Evolutionary conservation across 2,329 filamentous ascomycete species (phyloP), one percentile per base, ranked within the genome.

Genomic region (Fusarium sp.): DNA sequence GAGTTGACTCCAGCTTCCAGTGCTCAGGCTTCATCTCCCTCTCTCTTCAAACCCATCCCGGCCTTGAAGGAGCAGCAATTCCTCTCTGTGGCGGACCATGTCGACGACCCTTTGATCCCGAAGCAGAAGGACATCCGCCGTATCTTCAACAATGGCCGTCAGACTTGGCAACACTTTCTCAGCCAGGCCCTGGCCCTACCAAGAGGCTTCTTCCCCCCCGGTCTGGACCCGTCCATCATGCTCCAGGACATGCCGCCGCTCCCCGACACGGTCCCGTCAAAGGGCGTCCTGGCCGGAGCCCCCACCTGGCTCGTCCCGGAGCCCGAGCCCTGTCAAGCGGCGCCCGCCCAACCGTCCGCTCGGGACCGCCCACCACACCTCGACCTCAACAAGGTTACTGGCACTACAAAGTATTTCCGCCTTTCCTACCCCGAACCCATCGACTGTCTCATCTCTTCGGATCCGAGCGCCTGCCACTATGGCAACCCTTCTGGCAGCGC

Each of bases 371-470:
- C 38, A 27, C 27, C 38, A 27, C 64, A 64, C 40, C 53, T 75
- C 8, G 65, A 75, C 56, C 71, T 75, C 18, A 56, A 69, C 40
- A 64, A 64, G 9, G 65, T 75, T 33, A 65, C 68, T 34, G 73
- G 73, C 38, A 70, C 64, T 31, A 72, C 73, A 40, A 75, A 75
- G 36, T 75, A 75, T 51, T 75, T 74, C 49, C 73, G 73, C n/a
- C 73, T 75, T 29, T 51, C 54, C 27, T 74, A 74, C 34, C 68
- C 71, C 33, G 63, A 65, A 8, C 64, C 71, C 8, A 64, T 75
- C 27, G 54, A 68, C 27, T 75, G 73, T 42, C 58, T 62, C 53
- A 61, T 75, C 29, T 62, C 71, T 36, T 69, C 65, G 23, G 70
- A 74, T 44, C 61, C 73, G 25, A 66, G 42, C 54, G 36, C 54